These are phyloP conservation scores for Lagerstroemia speciosa DNA, from an alignment of 345 rosid species.

Conservation along the genomic window DNA sequence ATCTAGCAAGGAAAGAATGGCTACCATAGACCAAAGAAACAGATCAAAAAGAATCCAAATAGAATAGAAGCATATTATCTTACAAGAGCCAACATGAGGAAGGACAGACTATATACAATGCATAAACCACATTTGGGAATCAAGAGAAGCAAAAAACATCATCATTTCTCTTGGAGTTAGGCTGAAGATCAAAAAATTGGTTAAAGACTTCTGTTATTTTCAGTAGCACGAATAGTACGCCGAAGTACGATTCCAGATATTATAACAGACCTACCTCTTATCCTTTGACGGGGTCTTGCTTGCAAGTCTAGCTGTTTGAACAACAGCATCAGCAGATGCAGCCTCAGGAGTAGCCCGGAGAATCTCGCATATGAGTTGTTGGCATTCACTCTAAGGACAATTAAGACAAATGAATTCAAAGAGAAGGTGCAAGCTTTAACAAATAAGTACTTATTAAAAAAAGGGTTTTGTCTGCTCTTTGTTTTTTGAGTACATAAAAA, in stretches of 20 bases:
- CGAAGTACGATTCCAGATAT: background rate
- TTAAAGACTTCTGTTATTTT: background rate
- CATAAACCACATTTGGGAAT: background rate
- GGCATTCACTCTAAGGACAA: constrained; percentile 84
- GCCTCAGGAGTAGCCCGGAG: constrained; percentile 99
- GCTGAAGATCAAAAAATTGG: background rate
- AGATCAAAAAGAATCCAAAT: background rate
- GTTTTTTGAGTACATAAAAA: background rate
- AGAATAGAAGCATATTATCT: background rate
- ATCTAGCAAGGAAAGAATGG: background rate
- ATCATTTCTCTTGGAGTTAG: background rate
- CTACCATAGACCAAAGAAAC: background rate
- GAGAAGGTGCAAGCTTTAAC: background rate
- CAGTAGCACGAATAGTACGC: background rate
- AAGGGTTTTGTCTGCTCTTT: background rate
- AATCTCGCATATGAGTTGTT: constrained; percentile 97
- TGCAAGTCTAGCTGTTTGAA: constrained; percentile 93
- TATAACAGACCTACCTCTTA: constrained; percentile 51
- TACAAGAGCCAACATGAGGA: background rate
- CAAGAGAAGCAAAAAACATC: background rate
- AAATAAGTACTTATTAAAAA: background rate
- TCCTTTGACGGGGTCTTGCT: constrained; percentile 68
- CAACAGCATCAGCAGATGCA: constrained; percentile 93
- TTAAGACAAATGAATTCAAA: constrained; percentile 9
- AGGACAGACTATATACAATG: background rate